Evolutionary conservation across 208 protist genomes (phyloP).

Genomic region (Wallacemonas collosoma): DNA sequence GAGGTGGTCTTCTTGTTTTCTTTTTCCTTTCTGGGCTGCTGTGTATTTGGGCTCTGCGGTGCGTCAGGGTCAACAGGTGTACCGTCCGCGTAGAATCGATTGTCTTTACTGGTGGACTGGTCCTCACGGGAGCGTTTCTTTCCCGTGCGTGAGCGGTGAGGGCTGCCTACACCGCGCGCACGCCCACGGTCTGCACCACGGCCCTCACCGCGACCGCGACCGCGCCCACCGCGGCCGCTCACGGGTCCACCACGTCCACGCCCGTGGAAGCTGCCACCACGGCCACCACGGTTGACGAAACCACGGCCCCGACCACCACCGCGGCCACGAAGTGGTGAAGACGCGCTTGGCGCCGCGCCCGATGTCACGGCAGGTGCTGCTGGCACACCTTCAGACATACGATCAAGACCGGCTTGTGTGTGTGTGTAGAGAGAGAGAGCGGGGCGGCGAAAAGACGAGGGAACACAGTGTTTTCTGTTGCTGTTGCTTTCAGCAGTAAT

Average conservation of each 20-base stretch:
- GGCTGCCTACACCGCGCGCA: constrained; percentile 27
- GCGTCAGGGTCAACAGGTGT: constrained; percentile 10
- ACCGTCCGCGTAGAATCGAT: constrained; percentile 13
- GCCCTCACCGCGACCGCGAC: constrained; percentile 13
- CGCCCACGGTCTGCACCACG: neutral
- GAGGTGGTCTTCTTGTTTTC: constrained; percentile 44
- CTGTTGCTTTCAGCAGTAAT: no score
- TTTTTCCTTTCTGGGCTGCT: constrained; percentile 33
- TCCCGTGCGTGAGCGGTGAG: constrained; percentile 20
- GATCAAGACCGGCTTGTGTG: no score
- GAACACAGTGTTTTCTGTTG: no score
- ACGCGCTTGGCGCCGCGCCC: no score
- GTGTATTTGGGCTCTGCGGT: constrained; percentile 5
- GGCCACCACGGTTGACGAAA: neutral
- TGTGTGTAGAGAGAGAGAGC: no score
- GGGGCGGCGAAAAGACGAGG: no score
- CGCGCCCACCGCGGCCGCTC: neutral
- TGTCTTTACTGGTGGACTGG: constrained; percentile 18
- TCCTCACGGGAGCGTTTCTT: constrained; percentile 18
- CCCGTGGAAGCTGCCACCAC: neutral
- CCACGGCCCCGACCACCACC: constrained; percentile 1
- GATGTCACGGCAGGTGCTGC: no score
- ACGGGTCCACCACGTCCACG: constrained; percentile 9
- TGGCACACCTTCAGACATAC: no score
- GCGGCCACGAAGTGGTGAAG: neutral